Conservation (phyloP, 345 rosid genomes). For the Combretum micranthum region DNA sequence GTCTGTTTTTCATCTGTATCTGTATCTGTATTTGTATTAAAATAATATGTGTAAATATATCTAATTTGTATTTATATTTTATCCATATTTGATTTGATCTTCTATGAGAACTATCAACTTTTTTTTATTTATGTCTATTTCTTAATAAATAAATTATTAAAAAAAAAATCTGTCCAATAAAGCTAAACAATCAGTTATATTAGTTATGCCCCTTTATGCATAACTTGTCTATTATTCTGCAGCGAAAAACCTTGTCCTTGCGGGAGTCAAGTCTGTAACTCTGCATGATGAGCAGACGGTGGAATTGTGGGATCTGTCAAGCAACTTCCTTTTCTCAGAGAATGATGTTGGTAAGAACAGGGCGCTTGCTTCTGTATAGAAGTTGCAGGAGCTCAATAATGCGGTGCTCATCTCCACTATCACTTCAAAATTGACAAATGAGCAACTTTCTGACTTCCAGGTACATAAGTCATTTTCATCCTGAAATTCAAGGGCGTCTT, state of each 20-base stretch:
- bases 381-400: constrained; percentile 94
- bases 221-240: constrained; percentile 17
- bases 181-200: too few species aligned
- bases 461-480: too few species aligned
- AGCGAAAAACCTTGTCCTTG: constrained; percentile 97
- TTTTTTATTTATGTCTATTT: too few species aligned
- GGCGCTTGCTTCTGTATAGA: constrained; percentile 89
- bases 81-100: too few species aligned
- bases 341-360: constrained; percentile 85
- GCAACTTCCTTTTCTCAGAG: constrained; percentile 82
- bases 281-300: constrained; percentile 82
- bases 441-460: constrained; percentile 81
- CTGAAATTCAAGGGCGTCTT: too few species aligned
- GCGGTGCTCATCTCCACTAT: constrained; percentile 67
- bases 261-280: constrained; percentile 97
- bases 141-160: too few species aligned
- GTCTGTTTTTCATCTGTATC: too few species aligned
- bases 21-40: too few species aligned
- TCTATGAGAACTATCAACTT: too few species aligned
- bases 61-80: too few species aligned
- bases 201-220: neutral
- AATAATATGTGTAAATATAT: too few species aligned
- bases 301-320: constrained; percentile 88
- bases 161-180: too few species aligned
- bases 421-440: constrained; percentile 60